Percentiles rank a stretch among this genome's conserved stretches.
Conservation (phyloP, 2,329 filamentous ascomycete species). For the Xylaria polymorpha region DNA sequence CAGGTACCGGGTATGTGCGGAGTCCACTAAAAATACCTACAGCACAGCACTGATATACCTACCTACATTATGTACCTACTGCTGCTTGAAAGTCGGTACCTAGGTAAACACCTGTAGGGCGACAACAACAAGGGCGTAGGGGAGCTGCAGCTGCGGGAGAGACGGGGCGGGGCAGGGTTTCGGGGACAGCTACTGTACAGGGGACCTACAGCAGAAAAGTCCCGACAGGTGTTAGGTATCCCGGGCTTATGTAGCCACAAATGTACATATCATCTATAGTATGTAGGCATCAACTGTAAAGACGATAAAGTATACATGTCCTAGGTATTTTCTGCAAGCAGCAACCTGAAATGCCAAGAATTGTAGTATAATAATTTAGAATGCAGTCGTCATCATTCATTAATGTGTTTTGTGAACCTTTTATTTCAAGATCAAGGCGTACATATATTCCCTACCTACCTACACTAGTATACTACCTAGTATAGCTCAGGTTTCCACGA, state of each 20-base stretch:
- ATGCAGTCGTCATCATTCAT: neutral
- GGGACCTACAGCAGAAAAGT: neutral
- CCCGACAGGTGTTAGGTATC: too few species aligned
- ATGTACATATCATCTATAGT: too few species aligned
- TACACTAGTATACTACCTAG: too few species aligned
- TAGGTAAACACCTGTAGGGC: slow-evolving; percentile 1
- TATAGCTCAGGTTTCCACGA: neutral
- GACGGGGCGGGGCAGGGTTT: neutral
- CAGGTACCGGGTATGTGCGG: neutral
- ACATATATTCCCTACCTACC: too few species aligned
- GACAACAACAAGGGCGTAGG: slow-evolving; percentile 13
- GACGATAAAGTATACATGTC: neutral
- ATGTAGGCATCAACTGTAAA: neutral
- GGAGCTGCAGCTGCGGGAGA: slow-evolving; percentile 16
- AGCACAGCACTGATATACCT: too few species aligned
- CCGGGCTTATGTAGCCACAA: too few species aligned
- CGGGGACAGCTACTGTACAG: neutral
- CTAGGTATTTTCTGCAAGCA: neutral
- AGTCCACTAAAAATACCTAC: neutral
- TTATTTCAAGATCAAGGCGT: neutral
- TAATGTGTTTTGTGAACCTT: neutral
- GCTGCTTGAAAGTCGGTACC: too few species aligned
- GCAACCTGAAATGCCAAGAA: neutral
- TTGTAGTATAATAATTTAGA: neutral
- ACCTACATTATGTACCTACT: too few species aligned